Base-by-base conservation (phyloP, 805 yeast species). In the Vanderwaltozyma yarrowii region DNA sequence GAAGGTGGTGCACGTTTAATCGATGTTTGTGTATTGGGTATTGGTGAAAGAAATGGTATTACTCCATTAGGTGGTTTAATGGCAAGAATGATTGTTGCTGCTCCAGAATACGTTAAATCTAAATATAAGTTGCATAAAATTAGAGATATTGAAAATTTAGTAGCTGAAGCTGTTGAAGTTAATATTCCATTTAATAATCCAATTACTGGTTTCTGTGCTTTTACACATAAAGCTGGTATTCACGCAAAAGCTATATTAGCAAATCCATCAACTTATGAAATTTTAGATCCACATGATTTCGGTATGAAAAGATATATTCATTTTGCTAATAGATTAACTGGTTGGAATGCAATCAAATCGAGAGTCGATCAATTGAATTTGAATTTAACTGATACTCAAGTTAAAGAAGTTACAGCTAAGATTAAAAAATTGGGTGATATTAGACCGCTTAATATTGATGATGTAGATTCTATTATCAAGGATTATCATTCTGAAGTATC, bases 71-170 rank as follows among this genome's bases (percentile, higher is more conserved):
- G 98, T 56, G 98, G 96, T 38, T 73, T 89, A 56, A 89, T 89
- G 97, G 96, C 97, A 33, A 78, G 98, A 66, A 89, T 89, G 98
- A 85, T 92, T 60, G 95, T 95, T 41, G 95, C 97, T 45, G 94
- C 87, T 68, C 80, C 96, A 54, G 96, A 89, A 54, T 89, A 89
- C 62, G 97, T 89, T 34, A 69, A 87, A 56, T 76, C 89, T 60
- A 89, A 89, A 70, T 89, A 89, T 70, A 89, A 92, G 69, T 71
- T 89, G 51, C 95, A 87, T 69, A 88, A 89, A 74, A 75, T 89
- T 49, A 80, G 98, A 68, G 97, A 89, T 60, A 70, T 89, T 60
- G 98, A 89, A 66, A 86, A 81, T 62, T 70, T 92, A 60, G 96
- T 89, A 46, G 97, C 97, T 31, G 96, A 88, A 49, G 92, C 95